phyloP scores from a whole-genome alignment of 108 stramenopile genomes.

The Nitzschia inconspicua region DNA sequence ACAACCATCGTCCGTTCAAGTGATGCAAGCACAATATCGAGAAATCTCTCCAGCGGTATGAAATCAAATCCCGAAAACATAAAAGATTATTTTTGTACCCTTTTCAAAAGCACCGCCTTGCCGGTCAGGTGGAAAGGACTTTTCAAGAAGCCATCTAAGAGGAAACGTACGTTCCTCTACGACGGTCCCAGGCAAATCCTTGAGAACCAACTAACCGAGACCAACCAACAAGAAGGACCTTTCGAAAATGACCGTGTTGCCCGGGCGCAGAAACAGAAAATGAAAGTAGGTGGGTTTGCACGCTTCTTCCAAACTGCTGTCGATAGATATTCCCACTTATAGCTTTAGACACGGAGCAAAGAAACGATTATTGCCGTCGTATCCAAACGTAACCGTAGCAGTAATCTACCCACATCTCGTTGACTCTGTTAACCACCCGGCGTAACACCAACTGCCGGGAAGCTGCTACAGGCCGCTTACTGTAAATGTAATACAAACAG shows the following conservation, averaged over 20 bases:
- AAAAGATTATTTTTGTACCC: neutral
- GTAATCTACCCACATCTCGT: conserved; percentile 18
- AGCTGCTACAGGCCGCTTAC: conserved; percentile 31
- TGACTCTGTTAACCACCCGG: conserved; percentile 6
- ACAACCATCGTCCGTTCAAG: neutral
- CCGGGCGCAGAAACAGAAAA: conserved; percentile 13
- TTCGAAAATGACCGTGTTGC: conserved; percentile 16
- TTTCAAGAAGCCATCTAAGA: neutral
- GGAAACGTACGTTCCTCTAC: neutral
- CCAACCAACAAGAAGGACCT: neutral
- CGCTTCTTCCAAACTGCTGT: conserved; percentile 4
- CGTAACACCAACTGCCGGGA: conserved; percentile 12
- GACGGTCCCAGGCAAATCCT: neutral
- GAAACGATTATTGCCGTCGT: no score
- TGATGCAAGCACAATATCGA: neutral
- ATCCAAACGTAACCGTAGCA: no score
- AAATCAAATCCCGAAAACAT: neutral
- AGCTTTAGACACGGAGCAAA: no score
- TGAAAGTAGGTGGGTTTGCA: conserved; percentile 1
- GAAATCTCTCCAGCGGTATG: neutral
- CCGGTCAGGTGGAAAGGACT: no score
- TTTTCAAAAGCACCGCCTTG: no score
- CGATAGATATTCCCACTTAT: no score
- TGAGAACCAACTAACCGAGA: neutral
- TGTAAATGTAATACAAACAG: neutral